phyloP scores from a whole-genome alignment of 352 stramenopile species.

The Pythium periplocum region DNA sequence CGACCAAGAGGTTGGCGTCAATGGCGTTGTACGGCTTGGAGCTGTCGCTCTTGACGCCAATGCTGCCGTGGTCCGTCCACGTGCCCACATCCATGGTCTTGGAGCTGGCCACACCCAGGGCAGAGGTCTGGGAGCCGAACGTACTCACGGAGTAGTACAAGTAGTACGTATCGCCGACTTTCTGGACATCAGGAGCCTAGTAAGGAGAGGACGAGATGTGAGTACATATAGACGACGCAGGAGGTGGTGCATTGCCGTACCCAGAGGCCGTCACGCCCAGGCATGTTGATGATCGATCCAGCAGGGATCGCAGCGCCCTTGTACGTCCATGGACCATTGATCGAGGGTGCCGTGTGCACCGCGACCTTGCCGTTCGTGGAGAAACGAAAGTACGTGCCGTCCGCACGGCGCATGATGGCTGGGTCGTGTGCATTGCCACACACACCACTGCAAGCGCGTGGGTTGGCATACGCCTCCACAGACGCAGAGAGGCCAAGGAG shows the following conservation, averaged over 20 bases:
- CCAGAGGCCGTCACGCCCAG: slow-evolving; percentile 43
- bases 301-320: slow-evolving; percentile 31
- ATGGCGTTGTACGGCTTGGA: slow-evolving; percentile 50
- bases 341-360: slow-evolving; percentile 33
- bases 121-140: slow-evolving; percentile 38
- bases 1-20: slow-evolving; percentile 38
- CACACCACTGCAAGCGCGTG: slow-evolving; percentile 9
- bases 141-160: slow-evolving; percentile 53
- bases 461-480: slow-evolving; percentile 9
- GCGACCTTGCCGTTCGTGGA: slow-evolving; percentile 46
- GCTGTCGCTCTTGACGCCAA: slow-evolving; percentile 26
- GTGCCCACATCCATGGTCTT: slow-evolving; percentile 38
- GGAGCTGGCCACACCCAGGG: slow-evolving; percentile 36
- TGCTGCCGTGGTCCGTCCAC: slow-evolving; percentile 29
- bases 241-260: slow-evolving; percentile 4
- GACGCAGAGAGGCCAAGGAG: too few species aligned
- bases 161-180: slow-evolving; percentile 46
- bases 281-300: slow-evolving; percentile 37
- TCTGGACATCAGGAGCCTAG: slow-evolving; percentile 38
- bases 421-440: slow-evolving; percentile 40
- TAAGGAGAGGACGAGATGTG: neutral
- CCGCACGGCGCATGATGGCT: slow-evolving; percentile 35
- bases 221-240: neutral
- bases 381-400: slow-evolving; percentile 57
- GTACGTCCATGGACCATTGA: slow-evolving; percentile 41